Base-by-base conservation (phyloP, 116 monocot species). In the Posidonia oceanica region DNA sequence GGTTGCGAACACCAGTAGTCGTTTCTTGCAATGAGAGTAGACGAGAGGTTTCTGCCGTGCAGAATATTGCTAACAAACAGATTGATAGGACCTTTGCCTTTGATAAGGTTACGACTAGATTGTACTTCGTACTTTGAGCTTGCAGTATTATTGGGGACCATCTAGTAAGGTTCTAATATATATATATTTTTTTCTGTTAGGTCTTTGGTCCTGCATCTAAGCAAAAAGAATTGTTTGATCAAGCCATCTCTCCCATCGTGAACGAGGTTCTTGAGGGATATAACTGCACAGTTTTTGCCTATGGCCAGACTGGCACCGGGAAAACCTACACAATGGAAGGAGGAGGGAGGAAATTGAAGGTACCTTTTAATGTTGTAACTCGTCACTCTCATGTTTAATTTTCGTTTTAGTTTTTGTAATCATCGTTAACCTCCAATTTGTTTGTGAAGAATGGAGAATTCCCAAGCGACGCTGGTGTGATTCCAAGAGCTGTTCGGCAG, bases 291-390 rank as follows among this genome's bases (percentile, higher is more conserved):
- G 84, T 90, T 63, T 90, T 90, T 64, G 90, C 90, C n/a, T 87
- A 90, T 72, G 90, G 90, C 1, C 87, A 90, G 70, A 90, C 90
- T 4, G 90, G 90, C 67, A 90, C 90, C 0, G 90, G 90, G 15
- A 90, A 90, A 75, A 90, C 90, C 8, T 90, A 87, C 64, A 90
- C 90, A 17, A 90, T 90, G 90, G 90, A 90, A 79, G 90, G 87
- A 74, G 89, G 83, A 64, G 80, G 78, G 21, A 80, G 76, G 67
- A 82, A 80, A 74, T 54, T 69, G 44, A 82, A 75, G 82, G 86
- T 85, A 60, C 44, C 42, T 21, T 68, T 55, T 36, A 11, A 36
- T 59, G 16, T 3, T 39, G 3, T 61, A 17, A 40, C n/a, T 62
- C 39, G 7, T 67, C 48, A 7, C 7, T 11, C 14, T 5, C 40